A percentile compares a stretch with the other conserved stretches of the same genome.
These are phyloP conservation scores for Acanthamoeba royreba DNA, from an alignment of 208 protist species.

Conservation along the genomic window DNA sequence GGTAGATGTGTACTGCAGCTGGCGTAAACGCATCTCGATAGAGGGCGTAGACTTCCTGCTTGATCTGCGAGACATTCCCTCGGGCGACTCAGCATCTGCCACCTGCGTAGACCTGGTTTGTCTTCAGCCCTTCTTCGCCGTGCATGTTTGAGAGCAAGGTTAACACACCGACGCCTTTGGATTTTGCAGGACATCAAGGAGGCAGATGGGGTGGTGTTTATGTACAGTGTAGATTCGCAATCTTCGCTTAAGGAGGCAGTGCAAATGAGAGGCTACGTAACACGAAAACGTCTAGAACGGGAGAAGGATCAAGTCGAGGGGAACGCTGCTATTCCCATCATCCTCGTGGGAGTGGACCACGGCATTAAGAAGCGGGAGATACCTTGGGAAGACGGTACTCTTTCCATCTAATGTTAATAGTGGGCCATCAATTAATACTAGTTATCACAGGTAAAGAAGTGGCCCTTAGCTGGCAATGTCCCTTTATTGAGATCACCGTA, in stretches of 20 bases:
- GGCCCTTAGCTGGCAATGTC: slow-evolving; percentile 10
- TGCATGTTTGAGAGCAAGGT: not conserved
- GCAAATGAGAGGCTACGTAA: not conserved
- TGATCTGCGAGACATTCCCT: not conserved
- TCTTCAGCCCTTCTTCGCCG: not conserved
- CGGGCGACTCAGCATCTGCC: not conserved
- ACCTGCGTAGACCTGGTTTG: not conserved
- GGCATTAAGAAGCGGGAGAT: not conserved
- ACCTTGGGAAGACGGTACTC: not conserved
- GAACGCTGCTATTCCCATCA: not conserved
- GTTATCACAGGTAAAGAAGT: not conserved
- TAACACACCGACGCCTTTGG: not conserved
- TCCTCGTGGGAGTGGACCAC: not conserved
- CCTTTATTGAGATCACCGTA: not conserved
- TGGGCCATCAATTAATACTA: not conserved
- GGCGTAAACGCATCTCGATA: not conserved
- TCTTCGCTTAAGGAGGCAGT: not conserved
- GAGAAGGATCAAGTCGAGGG: not conserved
- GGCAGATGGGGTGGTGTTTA: slow-evolving; percentile 21
- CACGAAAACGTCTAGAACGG: not conserved
- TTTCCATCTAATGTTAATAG: not conserved
- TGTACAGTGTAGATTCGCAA: not conserved
- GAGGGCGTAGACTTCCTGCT: not conserved
- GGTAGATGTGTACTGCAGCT: not conserved
- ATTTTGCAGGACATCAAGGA: not conserved